These are phyloP conservation scores for Lolium perenne DNA, from an alignment of 176 grass and related monocot species.

Conservation along the genomic window DNA sequence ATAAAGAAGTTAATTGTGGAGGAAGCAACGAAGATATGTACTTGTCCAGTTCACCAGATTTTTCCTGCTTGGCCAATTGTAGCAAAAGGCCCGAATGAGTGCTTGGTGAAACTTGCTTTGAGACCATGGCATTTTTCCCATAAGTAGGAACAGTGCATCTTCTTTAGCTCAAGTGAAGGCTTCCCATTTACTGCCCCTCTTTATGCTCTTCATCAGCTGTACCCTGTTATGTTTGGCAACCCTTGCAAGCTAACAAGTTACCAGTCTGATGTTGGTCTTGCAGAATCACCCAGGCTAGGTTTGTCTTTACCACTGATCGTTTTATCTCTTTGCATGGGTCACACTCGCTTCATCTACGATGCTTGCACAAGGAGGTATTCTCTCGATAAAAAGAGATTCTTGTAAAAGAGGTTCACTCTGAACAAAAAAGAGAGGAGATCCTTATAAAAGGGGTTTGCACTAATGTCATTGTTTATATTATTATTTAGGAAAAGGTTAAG, in stretches of 20 bases:
- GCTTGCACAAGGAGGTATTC: not conserved
- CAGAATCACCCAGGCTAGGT: constrained; percentile 18
- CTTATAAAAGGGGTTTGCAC: not conserved
- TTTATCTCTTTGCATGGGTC: constrained; percentile 39
- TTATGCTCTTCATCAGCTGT: constrained; percentile 44
- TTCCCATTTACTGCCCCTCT: constrained; percentile 46
- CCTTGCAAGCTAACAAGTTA: constrained; percentile 27
- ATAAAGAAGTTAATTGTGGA: constrained; percentile 94
- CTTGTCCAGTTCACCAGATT: constrained; percentile 57
- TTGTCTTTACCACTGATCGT: constrained; percentile 34
- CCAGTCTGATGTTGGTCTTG: constrained; percentile 18
- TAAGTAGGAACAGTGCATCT: constrained; percentile 54
- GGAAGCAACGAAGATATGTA: constrained; percentile 71
- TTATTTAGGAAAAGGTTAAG: not conserved
- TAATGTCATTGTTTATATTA: not conserved
- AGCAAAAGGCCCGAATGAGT: constrained; percentile 75
- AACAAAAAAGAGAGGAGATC: not conserved
- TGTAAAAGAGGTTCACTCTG: not conserved
- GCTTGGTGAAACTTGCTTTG: constrained; percentile 87
- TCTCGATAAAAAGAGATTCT: not conserved
- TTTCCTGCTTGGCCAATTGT: constrained; percentile 55
- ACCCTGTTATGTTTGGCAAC: not conserved
- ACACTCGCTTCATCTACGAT: constrained; percentile 28
- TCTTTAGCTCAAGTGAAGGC: constrained; percentile 51
- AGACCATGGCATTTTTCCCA: constrained; percentile 55